These are phyloP conservation scores for Apiotrichum domesticum DNA, from an alignment of 1,284 basidiomycete species.

Conservation along the genomic window DNA sequence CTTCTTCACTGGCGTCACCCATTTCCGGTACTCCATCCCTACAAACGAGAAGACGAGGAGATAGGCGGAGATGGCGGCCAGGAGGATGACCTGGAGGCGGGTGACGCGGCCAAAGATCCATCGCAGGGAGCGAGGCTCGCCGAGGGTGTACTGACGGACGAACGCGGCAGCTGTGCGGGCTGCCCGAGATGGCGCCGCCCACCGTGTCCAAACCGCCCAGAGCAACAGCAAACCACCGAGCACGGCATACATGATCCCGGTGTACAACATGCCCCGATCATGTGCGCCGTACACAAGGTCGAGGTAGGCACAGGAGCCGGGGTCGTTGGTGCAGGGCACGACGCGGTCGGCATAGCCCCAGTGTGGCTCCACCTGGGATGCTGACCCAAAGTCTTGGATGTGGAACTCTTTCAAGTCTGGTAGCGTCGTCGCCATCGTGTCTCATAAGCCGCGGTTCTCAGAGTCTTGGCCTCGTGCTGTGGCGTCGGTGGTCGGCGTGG, in stretches of 20 bases:
- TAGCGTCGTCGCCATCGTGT: background rate
- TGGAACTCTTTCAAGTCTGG: slow-evolving; percentile 15
- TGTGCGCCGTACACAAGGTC: slow-evolving; percentile 30
- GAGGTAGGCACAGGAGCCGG: slow-evolving; percentile 33
- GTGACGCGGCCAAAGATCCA: slow-evolving; percentile 28
- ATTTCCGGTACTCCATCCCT: slow-evolving; percentile 26
- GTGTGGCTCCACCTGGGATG: slow-evolving; percentile 22
- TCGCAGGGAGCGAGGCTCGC: slow-evolving; percentile 13
- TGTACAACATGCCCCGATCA: slow-evolving; percentile 30
- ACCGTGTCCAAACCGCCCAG: slow-evolving; percentile 14
- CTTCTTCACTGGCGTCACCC: slow-evolving; percentile 31
- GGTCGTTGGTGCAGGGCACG: slow-evolving; percentile 31
- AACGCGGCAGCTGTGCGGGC: slow-evolving; percentile 5
- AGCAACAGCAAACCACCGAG: slow-evolving; percentile 21
- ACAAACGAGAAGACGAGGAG: slow-evolving; percentile 29
- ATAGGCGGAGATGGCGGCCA: slow-evolving; percentile 19
- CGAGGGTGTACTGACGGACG: slow-evolving; percentile 11
- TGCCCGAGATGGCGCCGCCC: background rate
- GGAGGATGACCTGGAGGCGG: slow-evolving; percentile 24
- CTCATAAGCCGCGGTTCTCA: no score
- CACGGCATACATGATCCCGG: slow-evolving; percentile 23
- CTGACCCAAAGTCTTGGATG: slow-evolving; percentile 26
- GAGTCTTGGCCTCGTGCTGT: no score
- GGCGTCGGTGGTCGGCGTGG: no score
- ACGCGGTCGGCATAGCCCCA: slow-evolving; percentile 32